Base-by-base conservation (phyloP, 2,329 filamentous ascomycete genomes). In the Onygenales sp. region DNA sequence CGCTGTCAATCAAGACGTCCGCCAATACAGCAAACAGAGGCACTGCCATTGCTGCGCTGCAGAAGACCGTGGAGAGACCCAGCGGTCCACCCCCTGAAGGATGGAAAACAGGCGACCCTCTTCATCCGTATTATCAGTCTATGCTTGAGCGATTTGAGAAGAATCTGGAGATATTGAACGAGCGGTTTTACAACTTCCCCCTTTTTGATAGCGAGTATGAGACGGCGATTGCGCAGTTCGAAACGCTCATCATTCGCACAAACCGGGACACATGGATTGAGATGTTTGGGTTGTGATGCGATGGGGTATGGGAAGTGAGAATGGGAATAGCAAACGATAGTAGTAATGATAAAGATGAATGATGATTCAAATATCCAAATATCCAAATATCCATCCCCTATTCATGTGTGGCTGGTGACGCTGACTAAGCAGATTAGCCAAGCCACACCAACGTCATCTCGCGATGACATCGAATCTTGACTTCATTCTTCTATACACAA, bases 191-290 rank as follows among this genome's bases (percentile, higher is more conserved):
- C 32, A 40, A 44, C 9, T 27, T 45, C 7, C 31, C 32, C 5
- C 39, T n/a, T 7, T 31, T 34, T 14, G 46, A 21, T 17, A 6
- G 10, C 9, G 14, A 10, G 17, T 2, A 39, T 51, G 56, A 27
- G 42, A 45, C 11, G 36, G 43, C 13, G 39, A 49, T 49, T 17
- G 27, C 47, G 17, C 40, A 43, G 32, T 59, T 53, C 33, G 53
- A 52, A 33, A 51, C 49, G 44, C 39, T 57, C 7, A 56, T 59
- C 7, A 57, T 59, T 9, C 40, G 36, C 9, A 51, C 58, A 39
- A 58, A 59, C 48, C 53, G 56, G 13, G 48, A 55, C 9, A 57
- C 51, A n/a, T 59, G 58, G 58, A 50, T 58, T 34, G 27, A 48
- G 13, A 56, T 55, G 40, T 58, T 55, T 58, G 48, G 56, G 9